Base-by-base conservation (phyloP, 2,329 filamentous ascomycete species). In the Zymoseptoria tritici region DNA sequence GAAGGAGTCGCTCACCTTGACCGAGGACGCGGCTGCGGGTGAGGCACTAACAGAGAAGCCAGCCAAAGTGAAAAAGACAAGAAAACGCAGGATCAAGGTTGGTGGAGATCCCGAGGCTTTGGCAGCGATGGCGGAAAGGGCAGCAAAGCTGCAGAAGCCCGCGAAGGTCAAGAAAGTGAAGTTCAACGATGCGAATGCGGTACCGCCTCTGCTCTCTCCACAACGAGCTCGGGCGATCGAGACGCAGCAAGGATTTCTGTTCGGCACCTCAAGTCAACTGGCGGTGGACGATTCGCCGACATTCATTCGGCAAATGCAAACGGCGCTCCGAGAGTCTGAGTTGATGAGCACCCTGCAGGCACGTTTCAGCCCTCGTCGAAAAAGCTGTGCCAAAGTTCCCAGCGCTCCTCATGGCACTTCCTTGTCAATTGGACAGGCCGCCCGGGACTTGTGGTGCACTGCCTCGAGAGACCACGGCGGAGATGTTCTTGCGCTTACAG, bases 181-280 rank as follows among this genome's bases (percentile, higher is more conserved):
- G 26, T 62, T 63, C 51, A 61, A 67, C 16, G 63, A 68, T 50
- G 58, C 59, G 8, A 61, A 65, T 21, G 51, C 55, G 24, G 57
- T 60, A 20, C 64, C 63, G 6, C 57, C 62, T 19, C 72, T 95
- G 2, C 76, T 90, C 9, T 90, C 89, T 0, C 90, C 90, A 0
- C 78, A 77, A 54, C 82, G 87, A 22, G 91, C 90, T 1, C 74
- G 87, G 51, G 82, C 82, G 56, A 81, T 87, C 65, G 82, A 88
- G 13, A 79, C 83, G 2, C 78, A 82, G 1, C 91, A 94, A 71
- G 85, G 91, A 61, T 89, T 92, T 69, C 76, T 95, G 0, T 96
- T 96, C 74, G 91, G 90, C 1, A 94, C 90, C 0, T 92, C 88
- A 1, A 95, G 91, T 71, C 91, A 96, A 71, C 76, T 96, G 22